Evolutionary conservation across 331 rosid species (phyloP).

Genomic region (Quercus lobata): DNA sequence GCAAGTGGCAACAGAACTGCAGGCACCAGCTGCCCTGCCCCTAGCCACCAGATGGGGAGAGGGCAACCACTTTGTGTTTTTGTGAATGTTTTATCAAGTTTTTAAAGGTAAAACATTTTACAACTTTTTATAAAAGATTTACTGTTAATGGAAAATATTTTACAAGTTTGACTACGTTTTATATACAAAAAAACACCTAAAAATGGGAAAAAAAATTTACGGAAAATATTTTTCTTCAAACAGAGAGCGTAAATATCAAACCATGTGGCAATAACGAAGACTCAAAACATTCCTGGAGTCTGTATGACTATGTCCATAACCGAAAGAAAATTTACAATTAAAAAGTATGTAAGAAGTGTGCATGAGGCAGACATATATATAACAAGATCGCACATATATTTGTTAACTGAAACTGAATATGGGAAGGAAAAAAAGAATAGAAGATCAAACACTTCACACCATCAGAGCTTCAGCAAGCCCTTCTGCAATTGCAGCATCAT

Average conservation of each 20-base stretch:
- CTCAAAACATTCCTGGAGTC: neutral
- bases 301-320: neutral
- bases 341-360: neutral
- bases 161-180: too few relatives aligned
- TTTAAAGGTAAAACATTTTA: too few relatives aligned
- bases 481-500: conserved; percentile 93
- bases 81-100: too few relatives aligned
- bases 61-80: too few relatives aligned
- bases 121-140: too few relatives aligned
- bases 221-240: too few relatives aligned
- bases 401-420: conserved; percentile 11
- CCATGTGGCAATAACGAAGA: neutral
- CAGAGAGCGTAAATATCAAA: neutral
- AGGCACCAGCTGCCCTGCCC: too few relatives aligned
- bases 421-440: neutral
- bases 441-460: conserved; percentile 38
- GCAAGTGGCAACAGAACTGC: too few relatives aligned
- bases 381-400: conserved; percentile 3
- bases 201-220: too few relatives aligned
- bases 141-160: too few relatives aligned
- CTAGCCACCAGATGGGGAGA: too few relatives aligned
- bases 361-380: neutral
- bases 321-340: neutral
- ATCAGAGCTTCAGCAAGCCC: conserved; percentile 95
- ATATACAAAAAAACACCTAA: too few relatives aligned